A percentile compares a stretch with the other conserved stretches of the same genome.
These are phyloP conservation scores for Fistulinella prunicolor DNA, from an alignment of 768 basidiomycete genomes.

Conservation along the genomic window DNA sequence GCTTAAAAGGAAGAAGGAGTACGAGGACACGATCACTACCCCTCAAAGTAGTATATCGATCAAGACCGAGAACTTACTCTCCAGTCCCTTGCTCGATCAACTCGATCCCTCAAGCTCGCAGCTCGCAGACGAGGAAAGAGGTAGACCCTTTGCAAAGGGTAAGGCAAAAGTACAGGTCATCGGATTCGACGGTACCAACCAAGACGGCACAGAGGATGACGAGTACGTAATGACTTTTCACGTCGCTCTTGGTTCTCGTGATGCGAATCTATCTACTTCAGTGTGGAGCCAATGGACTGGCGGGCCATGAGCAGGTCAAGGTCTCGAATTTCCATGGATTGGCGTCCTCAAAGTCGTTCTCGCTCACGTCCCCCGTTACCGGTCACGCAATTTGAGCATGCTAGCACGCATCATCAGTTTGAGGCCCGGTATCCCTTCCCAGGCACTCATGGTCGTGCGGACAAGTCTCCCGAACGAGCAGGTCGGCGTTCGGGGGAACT, in stretches of 20 bases:
- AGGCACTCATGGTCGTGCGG: slow-evolving; percentile 22
- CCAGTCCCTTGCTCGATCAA: slow-evolving; percentile 5
- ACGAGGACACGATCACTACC: slow-evolving; percentile 39
- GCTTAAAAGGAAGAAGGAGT: slow-evolving; percentile 83
- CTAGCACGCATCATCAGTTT: slow-evolving; percentile 30
- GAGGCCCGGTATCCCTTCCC: slow-evolving; percentile 50
- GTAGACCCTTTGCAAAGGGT: slow-evolving; percentile 76
- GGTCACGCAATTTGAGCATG: slow-evolving; percentile 47
- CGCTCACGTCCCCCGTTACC: slow-evolving; percentile 71
- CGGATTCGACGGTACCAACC: slow-evolving; percentile 75
- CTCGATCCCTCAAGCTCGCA: slow-evolving; percentile 3
- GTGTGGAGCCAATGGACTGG: slow-evolving; percentile 86
- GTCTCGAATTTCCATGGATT: slow-evolving; percentile 90
- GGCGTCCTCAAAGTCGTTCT: slow-evolving; percentile 76
- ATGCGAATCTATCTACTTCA: slow-evolving; percentile 24
- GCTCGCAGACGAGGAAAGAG: slow-evolving; percentile 49
- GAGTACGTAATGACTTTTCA: slow-evolving; percentile 53
- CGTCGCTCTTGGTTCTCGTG: slow-evolving; percentile 21
- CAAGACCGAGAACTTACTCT: slow-evolving; percentile 19
- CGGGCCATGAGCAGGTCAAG: slow-evolving; percentile 86
- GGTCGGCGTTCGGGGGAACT: slow-evolving; percentile 21
- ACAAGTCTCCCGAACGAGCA: slow-evolving; percentile 29
- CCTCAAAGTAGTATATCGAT: slow-evolving; percentile 11
- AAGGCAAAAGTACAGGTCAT: slow-evolving; percentile 75
- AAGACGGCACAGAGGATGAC: slow-evolving; percentile 67